Evolutionary conservation across 2,329 filamentous ascomycete genomes (phyloP).

Genomic region (Dothideomycetes sp.): DNA sequence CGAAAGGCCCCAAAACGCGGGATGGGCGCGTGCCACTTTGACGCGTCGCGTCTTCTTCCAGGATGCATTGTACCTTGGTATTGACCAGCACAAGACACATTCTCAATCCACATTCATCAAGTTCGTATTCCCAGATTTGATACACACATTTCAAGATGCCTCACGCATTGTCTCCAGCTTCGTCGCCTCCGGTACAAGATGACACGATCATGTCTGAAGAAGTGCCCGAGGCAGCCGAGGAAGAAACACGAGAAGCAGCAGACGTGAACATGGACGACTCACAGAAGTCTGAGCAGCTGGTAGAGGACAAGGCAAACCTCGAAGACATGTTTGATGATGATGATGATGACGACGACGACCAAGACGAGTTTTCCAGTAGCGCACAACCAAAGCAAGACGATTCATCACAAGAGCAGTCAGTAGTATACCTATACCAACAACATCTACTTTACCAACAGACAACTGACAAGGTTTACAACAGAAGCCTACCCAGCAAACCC

Average conservation of each 20-base stretch:
- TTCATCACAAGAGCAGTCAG: constrained; percentile 26
- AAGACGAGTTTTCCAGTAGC: constrained; percentile 47
- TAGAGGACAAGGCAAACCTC: constrained; percentile 28
- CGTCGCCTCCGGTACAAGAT: constrained; percentile 18
- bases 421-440: too few relatives aligned
- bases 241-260: constrained; percentile 6
- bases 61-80: constrained; percentile 1
- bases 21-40: not conserved
- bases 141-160: constrained; percentile 25
- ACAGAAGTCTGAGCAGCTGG: constrained; percentile 10
- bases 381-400: constrained; percentile 35
- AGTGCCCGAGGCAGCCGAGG: constrained; percentile 9
- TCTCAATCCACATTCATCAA: not conserved
- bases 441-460: too few relatives aligned
- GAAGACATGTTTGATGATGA: constrained; percentile 51
- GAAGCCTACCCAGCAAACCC: too few relatives aligned
- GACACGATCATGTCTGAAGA: constrained; percentile 24
- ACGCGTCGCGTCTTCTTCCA: not conserved
- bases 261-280: constrained; percentile 12
- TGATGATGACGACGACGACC: constrained; percentile 41
- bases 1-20: too few relatives aligned
- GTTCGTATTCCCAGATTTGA: not conserved
- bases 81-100: not conserved
- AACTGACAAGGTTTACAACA: too few relatives aligned
- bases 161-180: constrained; percentile 31